Evolutionary conservation across 2,329 filamentous ascomycete genomes (phyloP).

Genomic region (Trichophyton rubrum): DNA sequence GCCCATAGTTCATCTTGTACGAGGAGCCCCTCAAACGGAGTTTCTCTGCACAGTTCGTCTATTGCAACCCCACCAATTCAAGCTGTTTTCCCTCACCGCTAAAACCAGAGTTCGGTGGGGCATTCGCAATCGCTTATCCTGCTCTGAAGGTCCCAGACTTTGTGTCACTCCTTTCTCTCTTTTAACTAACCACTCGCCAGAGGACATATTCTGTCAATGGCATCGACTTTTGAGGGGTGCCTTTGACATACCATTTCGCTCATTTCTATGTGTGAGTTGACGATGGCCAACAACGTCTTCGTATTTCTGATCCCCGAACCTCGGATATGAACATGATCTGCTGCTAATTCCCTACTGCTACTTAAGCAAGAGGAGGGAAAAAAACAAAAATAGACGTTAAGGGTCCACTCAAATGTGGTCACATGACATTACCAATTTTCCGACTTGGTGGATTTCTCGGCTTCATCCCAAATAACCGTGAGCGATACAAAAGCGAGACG

Average conservation of each 20-base stretch:
- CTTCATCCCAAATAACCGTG: background rate
- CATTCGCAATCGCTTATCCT: background rate
- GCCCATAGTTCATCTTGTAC: background rate
- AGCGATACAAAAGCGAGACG: too few species aligned
- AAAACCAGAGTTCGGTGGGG: background rate
- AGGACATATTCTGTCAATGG: background rate
- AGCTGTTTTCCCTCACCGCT: background rate
- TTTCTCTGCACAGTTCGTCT: background rate
- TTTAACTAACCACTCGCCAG: too few species aligned
- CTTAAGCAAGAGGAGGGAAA: too few species aligned
- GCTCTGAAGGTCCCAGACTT: background rate
- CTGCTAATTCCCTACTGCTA: background rate
- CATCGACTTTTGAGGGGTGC: too few species aligned
- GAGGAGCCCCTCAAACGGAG: too few species aligned
- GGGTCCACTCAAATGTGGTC: background rate
- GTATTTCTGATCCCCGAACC: background rate
- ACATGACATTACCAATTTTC: background rate
- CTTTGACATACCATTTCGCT: too few species aligned
- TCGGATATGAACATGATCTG: background rate
- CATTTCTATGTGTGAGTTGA: too few species aligned
- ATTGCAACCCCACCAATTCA: background rate
- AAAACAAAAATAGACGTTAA: background rate
- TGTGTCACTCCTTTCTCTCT: background rate
- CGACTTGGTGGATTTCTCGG: background rate
- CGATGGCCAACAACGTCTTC: background rate